Evolutionary conservation across 257 asterid genomes (phyloP).

Genomic region (Cordia subcordata): DNA sequence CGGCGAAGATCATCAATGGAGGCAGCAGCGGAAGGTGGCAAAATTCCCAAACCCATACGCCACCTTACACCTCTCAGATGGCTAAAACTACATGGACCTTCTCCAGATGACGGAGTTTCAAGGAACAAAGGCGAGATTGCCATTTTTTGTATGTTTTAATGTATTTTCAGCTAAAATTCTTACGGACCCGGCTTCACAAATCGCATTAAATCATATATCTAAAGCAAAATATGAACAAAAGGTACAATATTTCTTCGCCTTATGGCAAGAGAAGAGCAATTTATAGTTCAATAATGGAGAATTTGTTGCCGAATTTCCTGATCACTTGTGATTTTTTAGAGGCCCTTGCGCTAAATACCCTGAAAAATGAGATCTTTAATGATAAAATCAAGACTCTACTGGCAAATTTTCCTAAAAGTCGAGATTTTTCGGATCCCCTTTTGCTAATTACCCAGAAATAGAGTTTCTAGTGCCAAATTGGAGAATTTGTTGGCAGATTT

Average conservation of each 20-base stretch:
- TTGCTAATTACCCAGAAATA: slow-evolving; percentile 4
- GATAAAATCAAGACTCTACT: neutral
- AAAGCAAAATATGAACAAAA: neutral
- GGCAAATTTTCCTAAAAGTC: neutral
- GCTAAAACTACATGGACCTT: slow-evolving; percentile 35
- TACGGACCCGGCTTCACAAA: slow-evolving; percentile 4
- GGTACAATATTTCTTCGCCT: neutral
- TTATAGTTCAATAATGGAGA: too few species aligned
- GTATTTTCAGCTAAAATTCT: slow-evolving; percentile 17
- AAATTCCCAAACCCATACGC: slow-evolving; percentile 93
- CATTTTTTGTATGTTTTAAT: neutral
- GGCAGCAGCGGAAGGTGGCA: slow-evolving; percentile 62
- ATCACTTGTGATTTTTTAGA: neutral
- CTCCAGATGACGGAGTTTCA: slow-evolving; percentile 31
- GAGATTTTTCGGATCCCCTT: slow-evolving; percentile 4
- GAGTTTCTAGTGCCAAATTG: neutral
- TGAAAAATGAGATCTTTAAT: slow-evolving; percentile 1
- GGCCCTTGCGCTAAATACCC: neutral
- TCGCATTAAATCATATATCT: slow-evolving; percentile 3
- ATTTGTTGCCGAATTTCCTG: neutral
- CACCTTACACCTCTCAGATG: slow-evolving; percentile 88
- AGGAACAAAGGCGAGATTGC: slow-evolving; percentile 21
- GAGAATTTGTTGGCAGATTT: neutral
- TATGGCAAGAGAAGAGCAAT: neutral
- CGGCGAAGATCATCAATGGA: slow-evolving; percentile 83